Conservation (phyloP, 2,329 filamentous ascomycete genomes). For the Penicillium hesseltinei region DNA sequence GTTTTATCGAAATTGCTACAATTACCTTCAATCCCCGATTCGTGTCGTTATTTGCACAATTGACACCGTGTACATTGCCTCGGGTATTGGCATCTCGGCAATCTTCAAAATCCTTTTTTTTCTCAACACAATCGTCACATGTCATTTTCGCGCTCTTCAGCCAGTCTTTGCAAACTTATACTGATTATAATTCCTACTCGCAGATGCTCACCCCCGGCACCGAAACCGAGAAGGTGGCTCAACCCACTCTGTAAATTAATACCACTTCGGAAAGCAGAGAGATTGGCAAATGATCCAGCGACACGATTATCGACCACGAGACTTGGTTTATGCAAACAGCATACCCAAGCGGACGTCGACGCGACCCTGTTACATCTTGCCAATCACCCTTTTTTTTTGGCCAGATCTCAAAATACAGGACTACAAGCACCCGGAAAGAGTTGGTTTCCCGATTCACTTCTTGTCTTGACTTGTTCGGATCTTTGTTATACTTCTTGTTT, state of each 20-base stretch:
- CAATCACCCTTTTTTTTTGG: background rate
- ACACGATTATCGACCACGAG: constrained; percentile 8
- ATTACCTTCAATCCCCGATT: background rate
- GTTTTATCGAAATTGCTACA: background rate
- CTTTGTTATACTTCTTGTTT: constrained; percentile 7
- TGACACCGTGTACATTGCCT: constrained; percentile 5
- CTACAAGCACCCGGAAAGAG: background rate
- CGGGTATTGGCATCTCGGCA: constrained; percentile 1
- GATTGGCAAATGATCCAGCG: constrained; percentile 18
- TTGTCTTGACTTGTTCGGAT: background rate
- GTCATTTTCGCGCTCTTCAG: background rate
- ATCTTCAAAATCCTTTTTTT: background rate
- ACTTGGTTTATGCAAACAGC: constrained; percentile 2
- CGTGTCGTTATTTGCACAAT: background rate
- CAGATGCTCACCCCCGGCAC: constrained; percentile 46
- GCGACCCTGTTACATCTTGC: background rate
- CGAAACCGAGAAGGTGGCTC: constrained; percentile 29
- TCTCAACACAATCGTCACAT: background rate
- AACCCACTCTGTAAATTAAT: constrained; percentile 40
- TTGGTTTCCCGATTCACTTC: background rate
- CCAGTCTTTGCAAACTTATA: background rate
- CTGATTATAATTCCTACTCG: constrained; percentile 14
- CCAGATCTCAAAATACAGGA: background rate
- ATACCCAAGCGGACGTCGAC: background rate
- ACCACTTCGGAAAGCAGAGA: constrained; percentile 19